Evolutionary conservation across 1,139 yeast genomes (phyloP).

Genomic region (Komagataea norvegica): DNA sequence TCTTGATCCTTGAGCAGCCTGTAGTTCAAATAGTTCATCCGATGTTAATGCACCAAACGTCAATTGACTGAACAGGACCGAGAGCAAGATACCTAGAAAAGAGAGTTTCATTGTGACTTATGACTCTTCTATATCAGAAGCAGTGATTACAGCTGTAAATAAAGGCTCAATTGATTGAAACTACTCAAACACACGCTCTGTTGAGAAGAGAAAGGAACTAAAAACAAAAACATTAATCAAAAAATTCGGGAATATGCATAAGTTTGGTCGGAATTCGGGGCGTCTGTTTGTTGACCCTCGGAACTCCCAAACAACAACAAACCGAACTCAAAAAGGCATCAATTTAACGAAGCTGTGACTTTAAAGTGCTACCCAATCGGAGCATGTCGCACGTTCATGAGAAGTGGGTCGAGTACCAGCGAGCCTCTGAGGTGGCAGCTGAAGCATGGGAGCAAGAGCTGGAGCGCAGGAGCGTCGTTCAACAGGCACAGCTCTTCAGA

Average conservation of each 20-base stretch:
- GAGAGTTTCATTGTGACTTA: neutral
- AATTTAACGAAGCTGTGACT: no score
- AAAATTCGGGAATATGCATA: no score
- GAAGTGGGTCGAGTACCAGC: conserved; percentile 4
- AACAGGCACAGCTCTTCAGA: conserved; percentile 17
- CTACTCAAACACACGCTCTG: no score
- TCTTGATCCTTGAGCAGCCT: conserved; percentile 10
- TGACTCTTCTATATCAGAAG: no score
- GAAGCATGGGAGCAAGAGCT: conserved; percentile 14
- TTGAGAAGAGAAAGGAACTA: no score
- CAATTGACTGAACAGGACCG: neutral
- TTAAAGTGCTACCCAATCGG: no score
- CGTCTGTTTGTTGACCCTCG: conserved; percentile 5
- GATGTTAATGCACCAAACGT: conserved; percentile 11
- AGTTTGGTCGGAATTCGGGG: neutral
- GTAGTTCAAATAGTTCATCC: conserved; percentile 10
- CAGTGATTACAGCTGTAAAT: no score
- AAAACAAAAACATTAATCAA: no score
- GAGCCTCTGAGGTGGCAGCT: conserved; percentile 8
- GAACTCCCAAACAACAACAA: neutral
- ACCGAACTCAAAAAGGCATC: neutral
- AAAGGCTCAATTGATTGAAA: no score
- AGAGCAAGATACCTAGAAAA: neutral
- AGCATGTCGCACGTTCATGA: neutral
- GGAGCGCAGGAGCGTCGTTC: conserved; percentile 17